Conservation (phyloP, 345 rosid species). For the Eucalyptus camaldulensis region DNA sequence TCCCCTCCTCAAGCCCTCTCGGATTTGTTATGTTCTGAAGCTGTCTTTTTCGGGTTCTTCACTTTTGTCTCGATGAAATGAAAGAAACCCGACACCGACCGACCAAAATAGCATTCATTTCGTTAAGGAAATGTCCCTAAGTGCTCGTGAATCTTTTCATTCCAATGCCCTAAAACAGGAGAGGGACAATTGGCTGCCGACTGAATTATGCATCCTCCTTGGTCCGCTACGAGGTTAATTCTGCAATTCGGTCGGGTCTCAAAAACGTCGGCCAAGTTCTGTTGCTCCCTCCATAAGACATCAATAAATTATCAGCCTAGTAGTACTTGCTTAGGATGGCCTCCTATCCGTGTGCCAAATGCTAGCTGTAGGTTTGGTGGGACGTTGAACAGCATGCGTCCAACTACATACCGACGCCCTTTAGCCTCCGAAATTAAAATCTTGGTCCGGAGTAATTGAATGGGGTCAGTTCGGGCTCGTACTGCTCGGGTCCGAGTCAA, state of each 20-base stretch:
- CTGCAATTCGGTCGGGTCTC: neutral
- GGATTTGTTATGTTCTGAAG: neutral
- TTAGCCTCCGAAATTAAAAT: neutral
- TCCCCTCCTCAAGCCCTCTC: neutral
- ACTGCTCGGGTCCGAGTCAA: neutral
- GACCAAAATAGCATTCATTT: neutral
- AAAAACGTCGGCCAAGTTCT: neutral
- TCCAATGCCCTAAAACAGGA: neutral
- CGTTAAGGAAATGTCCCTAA: neutral
- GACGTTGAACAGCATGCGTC: neutral
- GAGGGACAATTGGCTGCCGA: neutral
- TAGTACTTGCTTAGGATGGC: neutral
- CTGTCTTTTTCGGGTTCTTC: neutral
- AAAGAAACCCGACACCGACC: neutral
- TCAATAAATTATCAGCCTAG: neutral
- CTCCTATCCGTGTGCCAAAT: neutral
- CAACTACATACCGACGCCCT: neutral
- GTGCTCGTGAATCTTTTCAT: neutral
- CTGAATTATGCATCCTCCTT: neutral
- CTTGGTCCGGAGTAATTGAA: neutral
- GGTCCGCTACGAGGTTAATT: neutral
- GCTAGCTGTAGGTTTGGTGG: neutral
- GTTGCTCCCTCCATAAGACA: neutral
- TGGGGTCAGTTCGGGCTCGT: neutral
- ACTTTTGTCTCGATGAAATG: neutral